Conservation (phyloP, 495 filamentous ascomycete species). For the Penicillium crystallinum region DNA sequence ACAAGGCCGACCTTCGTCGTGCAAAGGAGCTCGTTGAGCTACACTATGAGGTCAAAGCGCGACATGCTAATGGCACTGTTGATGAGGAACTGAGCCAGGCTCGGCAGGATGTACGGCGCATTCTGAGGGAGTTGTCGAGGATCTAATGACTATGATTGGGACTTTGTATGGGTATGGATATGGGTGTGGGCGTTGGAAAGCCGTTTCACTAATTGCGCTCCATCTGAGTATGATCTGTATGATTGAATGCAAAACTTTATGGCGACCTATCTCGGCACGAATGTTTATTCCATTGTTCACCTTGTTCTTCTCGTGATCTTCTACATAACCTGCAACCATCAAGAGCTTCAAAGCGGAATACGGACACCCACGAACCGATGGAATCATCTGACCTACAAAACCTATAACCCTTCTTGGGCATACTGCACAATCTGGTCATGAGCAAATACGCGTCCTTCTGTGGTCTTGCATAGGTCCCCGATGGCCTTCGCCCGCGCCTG, state of each 20-base stretch:
- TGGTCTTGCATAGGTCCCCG: slow-evolving; percentile 12
- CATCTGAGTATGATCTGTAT: not conserved
- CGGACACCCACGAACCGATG: not conserved
- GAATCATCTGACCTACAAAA: not conserved
- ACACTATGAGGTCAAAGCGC: slow-evolving; percentile 52
- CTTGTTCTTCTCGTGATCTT: not conserved
- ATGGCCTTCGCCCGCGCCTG: slow-evolving; percentile 10
- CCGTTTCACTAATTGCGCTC: not conserved
- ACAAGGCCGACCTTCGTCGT: slow-evolving; percentile 42
- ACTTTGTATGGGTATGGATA: not conserved
- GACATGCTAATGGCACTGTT: slow-evolving; percentile 33
- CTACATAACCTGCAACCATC: no score
- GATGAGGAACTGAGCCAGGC: slow-evolving; percentile 43
- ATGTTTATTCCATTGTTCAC: not conserved
- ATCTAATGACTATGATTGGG: not conserved
- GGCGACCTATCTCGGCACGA: no score
- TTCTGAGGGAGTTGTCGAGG: slow-evolving; percentile 31
- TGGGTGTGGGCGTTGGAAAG: not conserved
- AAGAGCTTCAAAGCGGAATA: no score
- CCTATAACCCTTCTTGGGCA: not conserved
- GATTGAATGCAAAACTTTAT: not conserved
- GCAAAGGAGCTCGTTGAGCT: slow-evolving; percentile 55
- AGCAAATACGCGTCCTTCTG: slow-evolving; percentile 19
- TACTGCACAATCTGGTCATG: slow-evolving; percentile 22
- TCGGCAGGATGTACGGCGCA: slow-evolving; percentile 40